Conservation (phyloP, 2,329 filamentous ascomycete species). For the Arachnopeziza araneosa region DNA sequence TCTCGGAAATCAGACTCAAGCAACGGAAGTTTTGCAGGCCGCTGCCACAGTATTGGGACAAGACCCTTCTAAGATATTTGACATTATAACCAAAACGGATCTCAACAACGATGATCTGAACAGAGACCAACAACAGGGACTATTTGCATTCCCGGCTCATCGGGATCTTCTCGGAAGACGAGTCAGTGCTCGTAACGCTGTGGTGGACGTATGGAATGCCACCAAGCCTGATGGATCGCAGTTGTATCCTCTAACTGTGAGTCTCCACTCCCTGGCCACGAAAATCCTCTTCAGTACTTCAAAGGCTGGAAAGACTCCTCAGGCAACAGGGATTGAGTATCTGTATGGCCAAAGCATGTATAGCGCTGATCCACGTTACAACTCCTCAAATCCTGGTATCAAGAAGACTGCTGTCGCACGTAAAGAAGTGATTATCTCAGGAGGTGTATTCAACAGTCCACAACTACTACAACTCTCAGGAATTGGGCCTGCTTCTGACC, state of each 20-base stretch:
- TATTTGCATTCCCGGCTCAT: constrained; percentile 25
- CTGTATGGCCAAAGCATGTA: constrained; percentile 33
- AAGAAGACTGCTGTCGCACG: constrained; percentile 2
- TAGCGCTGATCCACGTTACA: constrained; percentile 6
- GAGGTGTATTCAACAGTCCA: constrained; percentile 41
- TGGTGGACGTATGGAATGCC: constrained; percentile 22
- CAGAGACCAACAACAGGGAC: constrained; percentile 17
- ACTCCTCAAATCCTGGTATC: background rate
- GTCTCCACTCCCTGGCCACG: constrained; percentile 32
- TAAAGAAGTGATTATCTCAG: constrained; percentile 43
- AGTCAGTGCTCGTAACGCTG: constrained; percentile 19
- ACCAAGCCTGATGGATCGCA: constrained; percentile 15
- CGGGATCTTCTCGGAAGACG: constrained; percentile 14
- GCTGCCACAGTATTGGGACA: constrained; percentile 14
- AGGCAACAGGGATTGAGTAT: constrained; percentile 35
- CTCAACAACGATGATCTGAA: constrained; percentile 20
- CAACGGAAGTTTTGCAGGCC: constrained; percentile 12
- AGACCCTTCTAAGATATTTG: constrained; percentile 12
- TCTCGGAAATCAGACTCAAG: background rate
- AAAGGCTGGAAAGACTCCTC: constrained; percentile 13
- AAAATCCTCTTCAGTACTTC: constrained; percentile 36
- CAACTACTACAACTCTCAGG: constrained; percentile 42
- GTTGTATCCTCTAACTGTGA: constrained; percentile 20
- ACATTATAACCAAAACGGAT: constrained; percentile 15
- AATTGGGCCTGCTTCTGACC: constrained; percentile 36